Evolutionary conservation across 257 asterid genomes (phyloP).

Genomic region (Buddleja alternifolia): DNA sequence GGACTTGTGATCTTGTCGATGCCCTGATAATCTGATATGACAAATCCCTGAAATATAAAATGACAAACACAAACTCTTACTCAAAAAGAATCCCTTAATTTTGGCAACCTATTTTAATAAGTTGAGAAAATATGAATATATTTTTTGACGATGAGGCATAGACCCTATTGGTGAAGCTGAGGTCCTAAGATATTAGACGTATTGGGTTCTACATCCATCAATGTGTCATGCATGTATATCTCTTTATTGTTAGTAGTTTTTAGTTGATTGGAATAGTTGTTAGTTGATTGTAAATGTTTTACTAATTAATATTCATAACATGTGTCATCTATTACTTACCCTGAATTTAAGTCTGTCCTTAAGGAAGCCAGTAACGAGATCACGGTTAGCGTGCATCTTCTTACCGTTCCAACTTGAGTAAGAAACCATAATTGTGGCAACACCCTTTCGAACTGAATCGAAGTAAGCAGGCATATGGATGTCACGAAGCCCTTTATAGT

Average conservation of each 20-base stretch:
- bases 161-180: too few species aligned
- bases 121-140: neutral
- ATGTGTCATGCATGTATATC: too few species aligned
- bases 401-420: slow-evolving; percentile 72
- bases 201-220: too few species aligned
- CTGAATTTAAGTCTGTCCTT: slow-evolving; percentile 64
- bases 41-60: slow-evolving; percentile 67
- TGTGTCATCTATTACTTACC: too few species aligned
- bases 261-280: too few species aligned
- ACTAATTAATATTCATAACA: too few species aligned
- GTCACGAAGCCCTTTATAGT: slow-evolving; percentile 43
- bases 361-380: slow-evolving; percentile 56
- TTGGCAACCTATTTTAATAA: neutral
- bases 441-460: slow-evolving; percentile 63
- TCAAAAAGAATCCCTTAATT: neutral
- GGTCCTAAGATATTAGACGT: too few species aligned
- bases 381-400: slow-evolving; percentile 60
- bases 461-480: slow-evolving; percentile 75
- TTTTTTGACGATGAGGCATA: too few species aligned
- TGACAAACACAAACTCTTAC: neutral
- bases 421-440: slow-evolving; percentile 72
- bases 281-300: too few species aligned
- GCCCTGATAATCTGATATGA: slow-evolving; percentile 85
- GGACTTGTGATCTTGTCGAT: slow-evolving; percentile 76
- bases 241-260: too few species aligned